These are phyloP conservation scores for Phytophthora capsici DNA, from an alignment of 352 stramenopile species.

Conservation along the genomic window DNA sequence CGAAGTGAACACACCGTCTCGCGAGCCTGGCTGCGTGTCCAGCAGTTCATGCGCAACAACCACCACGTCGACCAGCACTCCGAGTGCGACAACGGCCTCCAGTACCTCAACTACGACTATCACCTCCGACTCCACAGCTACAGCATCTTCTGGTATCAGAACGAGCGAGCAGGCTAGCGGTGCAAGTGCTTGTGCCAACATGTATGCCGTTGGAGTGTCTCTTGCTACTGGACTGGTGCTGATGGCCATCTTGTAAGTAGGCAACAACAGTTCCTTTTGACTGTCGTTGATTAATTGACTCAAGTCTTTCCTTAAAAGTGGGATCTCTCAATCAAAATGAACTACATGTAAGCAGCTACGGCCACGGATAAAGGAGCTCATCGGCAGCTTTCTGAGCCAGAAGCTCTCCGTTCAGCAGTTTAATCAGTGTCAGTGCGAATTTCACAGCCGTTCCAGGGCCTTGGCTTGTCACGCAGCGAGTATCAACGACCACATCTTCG, in stretches of 20 bases:
- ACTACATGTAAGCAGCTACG: constrained; percentile 5
- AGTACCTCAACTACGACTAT: constrained; percentile 10
- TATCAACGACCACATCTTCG: constrained; percentile 66
- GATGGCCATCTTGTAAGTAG: not conserved
- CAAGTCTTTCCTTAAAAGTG: too few species aligned
- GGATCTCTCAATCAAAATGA: too few species aligned
- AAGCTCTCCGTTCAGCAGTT: constrained; percentile 55
- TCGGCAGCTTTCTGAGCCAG: constrained; percentile 45
- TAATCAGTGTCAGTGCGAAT: constrained; percentile 61
- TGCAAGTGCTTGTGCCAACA: not conserved
- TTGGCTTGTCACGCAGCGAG: constrained; percentile 66
- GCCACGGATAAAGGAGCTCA: constrained; percentile 47
- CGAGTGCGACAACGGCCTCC: constrained; percentile 5
- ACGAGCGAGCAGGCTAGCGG: constrained; percentile 22
- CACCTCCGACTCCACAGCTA: constrained; percentile 3
- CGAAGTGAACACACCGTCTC: constrained; percentile 22
- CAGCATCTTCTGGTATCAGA: constrained; percentile 15
- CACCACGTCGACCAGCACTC: constrained; percentile 3
- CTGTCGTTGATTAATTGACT: too few species aligned
- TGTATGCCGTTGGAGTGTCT: not conserved
- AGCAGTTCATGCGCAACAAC: constrained; percentile 14
- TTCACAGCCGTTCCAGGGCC: constrained; percentile 54
- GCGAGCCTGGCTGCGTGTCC: constrained; percentile 20
- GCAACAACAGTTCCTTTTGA: too few species aligned
- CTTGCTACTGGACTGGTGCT: not conserved